A percentile compares a stretch with the other conserved stretches of the same genome.
Evolutionary conservation across 1,139 yeast genomes (phyloP).

Genomic region (Saccharomycopsis crataegensis): DNA sequence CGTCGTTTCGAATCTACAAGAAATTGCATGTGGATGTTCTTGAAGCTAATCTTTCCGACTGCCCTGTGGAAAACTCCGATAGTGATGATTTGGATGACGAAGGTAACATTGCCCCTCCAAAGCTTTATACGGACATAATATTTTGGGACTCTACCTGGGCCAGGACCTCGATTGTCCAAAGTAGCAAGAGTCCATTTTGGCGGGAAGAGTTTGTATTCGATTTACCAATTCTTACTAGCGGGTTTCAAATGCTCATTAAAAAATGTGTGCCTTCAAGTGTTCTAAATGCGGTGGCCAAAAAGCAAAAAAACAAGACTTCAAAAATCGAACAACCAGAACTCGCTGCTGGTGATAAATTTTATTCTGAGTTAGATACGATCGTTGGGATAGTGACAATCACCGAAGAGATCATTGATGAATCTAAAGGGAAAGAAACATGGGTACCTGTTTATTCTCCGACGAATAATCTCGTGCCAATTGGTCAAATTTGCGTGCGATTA

Average conservation of each 20-base stretch:
- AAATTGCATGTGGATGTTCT: constrained; percentile 50
- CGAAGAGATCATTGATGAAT: constrained; percentile 41
- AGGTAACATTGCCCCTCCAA: constrained; percentile 13
- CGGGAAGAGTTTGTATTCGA: constrained; percentile 57
- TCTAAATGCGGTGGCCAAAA: constrained; percentile 22
- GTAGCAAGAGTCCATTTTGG: constrained; percentile 56
- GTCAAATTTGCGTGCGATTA: constrained; percentile 51
- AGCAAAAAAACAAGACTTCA: constrained; percentile 23
- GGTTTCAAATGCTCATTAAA: constrained; percentile 46
- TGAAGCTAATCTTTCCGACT: constrained; percentile 49
- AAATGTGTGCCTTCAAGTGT: constrained; percentile 26
- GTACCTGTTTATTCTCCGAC: constrained; percentile 26
- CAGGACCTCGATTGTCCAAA: constrained; percentile 52
- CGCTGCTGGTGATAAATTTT: constrained; percentile 1
- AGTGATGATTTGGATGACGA: background rate
- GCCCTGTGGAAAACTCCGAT: background rate
- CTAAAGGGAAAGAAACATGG: constrained; percentile 29
- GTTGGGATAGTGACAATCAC: constrained; percentile 51
- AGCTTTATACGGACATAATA: constrained; percentile 51
- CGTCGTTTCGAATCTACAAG: constrained; percentile 47
- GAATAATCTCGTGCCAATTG: constrained; percentile 35
- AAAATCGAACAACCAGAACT: background rate
- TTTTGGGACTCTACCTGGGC: constrained; percentile 70
- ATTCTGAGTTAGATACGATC: constrained; percentile 21
- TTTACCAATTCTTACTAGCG: constrained; percentile 47